Conservation (phyloP, 2,329 filamentous ascomycete genomes). For the Sphaerostilbella broomeana region DNA sequence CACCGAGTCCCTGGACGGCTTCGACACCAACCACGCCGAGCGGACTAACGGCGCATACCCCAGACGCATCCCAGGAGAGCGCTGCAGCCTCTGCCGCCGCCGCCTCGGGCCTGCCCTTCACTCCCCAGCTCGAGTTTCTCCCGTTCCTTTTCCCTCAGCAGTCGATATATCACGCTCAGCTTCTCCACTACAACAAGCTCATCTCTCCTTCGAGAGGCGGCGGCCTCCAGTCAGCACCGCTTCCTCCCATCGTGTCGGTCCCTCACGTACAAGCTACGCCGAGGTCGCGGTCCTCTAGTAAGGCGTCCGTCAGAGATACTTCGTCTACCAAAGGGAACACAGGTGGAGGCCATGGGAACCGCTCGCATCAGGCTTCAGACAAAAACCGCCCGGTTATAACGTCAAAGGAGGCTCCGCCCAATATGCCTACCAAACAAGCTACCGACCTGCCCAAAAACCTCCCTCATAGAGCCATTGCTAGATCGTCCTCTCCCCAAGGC, state of each 20-base stretch:
- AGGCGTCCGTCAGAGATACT: constrained; percentile 50
- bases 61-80: constrained; percentile 29
- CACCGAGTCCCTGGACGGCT: constrained; percentile 27
- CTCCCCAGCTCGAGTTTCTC: constrained; percentile 46
- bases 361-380: constrained; percentile 47
- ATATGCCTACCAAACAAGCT: constrained; percentile 44
- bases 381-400: constrained; percentile 58
- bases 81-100: constrained; percentile 20
- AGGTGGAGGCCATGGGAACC: constrained; percentile 60
- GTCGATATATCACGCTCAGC: constrained; percentile 53
- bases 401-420: constrained; percentile 46
- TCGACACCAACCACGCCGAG: constrained; percentile 21
- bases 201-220: constrained; percentile 50
- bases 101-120: constrained; percentile 26
- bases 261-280: constrained; percentile 50
- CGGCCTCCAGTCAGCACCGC: constrained; percentile 49
- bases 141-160: constrained; percentile 55
- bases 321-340: constrained; percentile 39
- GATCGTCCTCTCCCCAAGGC: constrained; percentile 24
- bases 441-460: constrained; percentile 26
- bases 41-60: constrained; percentile 21
- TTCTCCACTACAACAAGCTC: constrained; percentile 60
- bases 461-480: constrained; percentile 24
- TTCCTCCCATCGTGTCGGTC: constrained; percentile 49
- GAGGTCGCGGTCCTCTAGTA: constrained; percentile 53